Evolutionary conservation across 2,329 filamentous ascomycete species (phyloP), one percentile per base, ranked within the genome.

Genomic region (Capronia coronata): DNA sequence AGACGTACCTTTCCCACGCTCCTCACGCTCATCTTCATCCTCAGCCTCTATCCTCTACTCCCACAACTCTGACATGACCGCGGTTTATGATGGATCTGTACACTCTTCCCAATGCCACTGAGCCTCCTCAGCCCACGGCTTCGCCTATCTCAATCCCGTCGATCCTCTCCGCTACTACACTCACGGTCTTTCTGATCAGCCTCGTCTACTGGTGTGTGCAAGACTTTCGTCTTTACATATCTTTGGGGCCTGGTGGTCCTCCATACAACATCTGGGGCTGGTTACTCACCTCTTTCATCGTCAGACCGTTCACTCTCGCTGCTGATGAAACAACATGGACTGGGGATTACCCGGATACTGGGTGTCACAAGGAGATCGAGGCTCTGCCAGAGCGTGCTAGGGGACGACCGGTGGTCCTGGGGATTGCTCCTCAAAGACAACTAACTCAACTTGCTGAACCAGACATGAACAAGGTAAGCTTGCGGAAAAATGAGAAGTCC

Each of bases 391-490:
- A 74, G 49, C 81, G 87, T 0, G 63, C 67, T 2, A 84, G 83
- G 0, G 72, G 75, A 1, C 77, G 86, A 1, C 88, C 87, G 1
- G 64, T 68, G 2, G 83, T 90, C 8, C 78, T 74, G 34, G 87
- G 87, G 42, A 87, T 94, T 50, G 87, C 87, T 1, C 87, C 87
- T 0, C 87, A 94, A 62, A 78, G 87, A 2, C 87, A 94, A 67
- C 73, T 83, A 14, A 78, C 84, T 64, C 86, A 94, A 63, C 75
- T 74, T 34, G 78, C 79, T 9, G 73, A 73, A 3, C 50, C 64
- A 3, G 62, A 67, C 11, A 77, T 80, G 63, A 82, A 54, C 19
- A 16, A 29, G 46, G 54, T 56, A 27, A 46, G 54, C 42, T 23
- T 22, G 16, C 4, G 34, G 16, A 19, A 37, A 6, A 37, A 18